phyloP scores from a whole-genome alignment of 176 grass and related monocot species.

The Oryza glaberrima region DNA sequence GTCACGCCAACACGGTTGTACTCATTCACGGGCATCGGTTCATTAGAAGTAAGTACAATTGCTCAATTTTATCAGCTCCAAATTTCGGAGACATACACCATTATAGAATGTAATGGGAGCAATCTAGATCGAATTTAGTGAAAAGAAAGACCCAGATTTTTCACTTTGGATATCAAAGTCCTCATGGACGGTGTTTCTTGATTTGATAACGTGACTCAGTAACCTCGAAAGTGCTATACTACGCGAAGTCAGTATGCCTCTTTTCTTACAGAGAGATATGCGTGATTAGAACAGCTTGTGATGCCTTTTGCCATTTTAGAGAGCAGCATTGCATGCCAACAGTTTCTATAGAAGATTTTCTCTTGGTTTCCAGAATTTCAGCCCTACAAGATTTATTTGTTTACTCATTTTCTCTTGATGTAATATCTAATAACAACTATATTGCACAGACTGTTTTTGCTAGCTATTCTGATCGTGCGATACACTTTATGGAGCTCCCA shows the following conservation, averaged over 20 bases:
- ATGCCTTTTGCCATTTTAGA: not conserved
- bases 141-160: slow-evolving; percentile 6
- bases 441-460: slow-evolving; percentile 80
- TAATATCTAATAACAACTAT: slow-evolving; percentile 19
- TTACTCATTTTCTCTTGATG: slow-evolving; percentile 29
- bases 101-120: not conserved
- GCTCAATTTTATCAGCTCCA: slow-evolving; percentile 24
- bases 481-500: slow-evolving; percentile 98
- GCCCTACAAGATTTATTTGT: not conserved
- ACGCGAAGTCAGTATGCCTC: slow-evolving; percentile 8
- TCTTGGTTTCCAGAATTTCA: slow-evolving; percentile 10
- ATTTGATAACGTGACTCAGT: not conserved
- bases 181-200: not conserved
- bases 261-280: not conserved
- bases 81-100: not conserved
- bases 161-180: not conserved
- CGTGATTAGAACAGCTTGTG: not conserved
- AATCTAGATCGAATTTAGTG: slow-evolving; percentile 4
- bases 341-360: slow-evolving; percentile 19
- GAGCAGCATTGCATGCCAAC: not conserved
- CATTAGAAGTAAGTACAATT: slow-evolving; percentile 74
- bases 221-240: not conserved
- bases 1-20: slow-evolving; percentile 85
- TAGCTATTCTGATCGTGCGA: slow-evolving; percentile 71
- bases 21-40: slow-evolving; percentile 94